Evolutionary conservation across 129 eudicot genomes (phyloP), one percentile per base, ranked within the genome.

Genomic region (Artemisia argyi): DNA sequence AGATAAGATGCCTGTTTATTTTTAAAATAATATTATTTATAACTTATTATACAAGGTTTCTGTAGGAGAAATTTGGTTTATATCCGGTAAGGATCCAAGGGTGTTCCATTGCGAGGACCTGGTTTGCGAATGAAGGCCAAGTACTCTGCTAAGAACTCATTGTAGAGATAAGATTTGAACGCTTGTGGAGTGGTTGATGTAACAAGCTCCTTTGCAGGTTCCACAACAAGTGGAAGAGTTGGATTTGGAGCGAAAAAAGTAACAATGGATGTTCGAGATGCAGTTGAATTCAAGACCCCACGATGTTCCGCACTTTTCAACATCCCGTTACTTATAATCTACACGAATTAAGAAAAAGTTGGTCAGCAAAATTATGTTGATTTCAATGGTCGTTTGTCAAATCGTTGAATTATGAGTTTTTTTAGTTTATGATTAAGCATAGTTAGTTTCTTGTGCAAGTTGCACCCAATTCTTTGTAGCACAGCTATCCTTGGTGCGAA

Each of bases 251-350:
- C 46, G 28, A 80, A 17, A 68, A 77, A 86, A 0, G 87, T 73
- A 14, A 57, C 84, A 0, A 86, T 74, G 14, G 83, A 80, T 8
- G 85, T 86, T 60, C 88, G 56, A 22, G 80, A 52, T 13, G 52
- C 74, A 11, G 15, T 72, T 17, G 79, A 54, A 35, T 73, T 69
- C 13, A 82, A 62, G 48, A 82, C 76, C 19, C 51, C 87, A 8
- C 85, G 66, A 60, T 86, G 91, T 56, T 64, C 71, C 0, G 77
- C 85, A 76, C 91, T 77, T 22, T 39, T 66, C 22, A 83, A 66
- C 78, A 39, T 78, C 30, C 82, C 87, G 48, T 86, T 83, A 50
- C 85, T 86, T 14, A 86, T 77, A 19, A 86, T 67, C 91, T 86
- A 51, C 62, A 12, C 2, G 11, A 42, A 47, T 3, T 16, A 24